These are phyloP conservation scores for Cruciata laevipes DNA, from an alignment of 257 asterid species.

Conservation along the genomic window DNA sequence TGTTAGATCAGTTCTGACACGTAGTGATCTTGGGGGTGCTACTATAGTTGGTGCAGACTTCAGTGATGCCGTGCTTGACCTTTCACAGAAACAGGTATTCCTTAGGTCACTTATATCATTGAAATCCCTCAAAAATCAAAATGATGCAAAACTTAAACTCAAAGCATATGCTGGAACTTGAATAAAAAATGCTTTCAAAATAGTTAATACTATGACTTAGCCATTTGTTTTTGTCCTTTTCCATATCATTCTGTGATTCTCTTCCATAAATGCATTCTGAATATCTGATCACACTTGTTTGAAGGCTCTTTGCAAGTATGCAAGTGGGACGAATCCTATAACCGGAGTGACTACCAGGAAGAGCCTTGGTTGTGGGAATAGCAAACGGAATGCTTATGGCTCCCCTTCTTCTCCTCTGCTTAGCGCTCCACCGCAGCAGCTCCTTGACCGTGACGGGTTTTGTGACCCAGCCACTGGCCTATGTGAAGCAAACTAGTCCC, in stretches of 20 bases:
- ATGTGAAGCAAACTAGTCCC: slow-evolving; percentile 51
- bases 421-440: slow-evolving; percentile 79
- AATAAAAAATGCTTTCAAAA: too few species aligned
- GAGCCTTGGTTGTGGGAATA: slow-evolving; percentile 93
- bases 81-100: slow-evolving; percentile 78
- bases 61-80: slow-evolving; percentile 91
- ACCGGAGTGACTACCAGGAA: slow-evolving; percentile 90
- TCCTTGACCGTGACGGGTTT: slow-evolving; percentile 88
- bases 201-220: too few species aligned
- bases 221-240: background rate
- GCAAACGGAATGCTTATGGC: slow-evolving; percentile 81
- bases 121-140: background rate
- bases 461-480: slow-evolving; percentile 80
- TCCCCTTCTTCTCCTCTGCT: slow-evolving; percentile 91
- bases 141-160: background rate
- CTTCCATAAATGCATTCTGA: background rate
- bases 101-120: background rate
- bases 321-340: slow-evolving; percentile 77
- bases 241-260: background rate
- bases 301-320: slow-evolving; percentile 94
- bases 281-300: background rate
- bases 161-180: background rate
- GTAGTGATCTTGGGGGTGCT: slow-evolving; percentile 95
- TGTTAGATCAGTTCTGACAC: slow-evolving; percentile 77
- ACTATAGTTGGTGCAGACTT: slow-evolving; percentile 83